These are phyloP conservation scores for Neoconidiobolus thromboides DNA, from an alignment of 371 early-diverging fungal genomes.

Conservation along the genomic window DNA sequence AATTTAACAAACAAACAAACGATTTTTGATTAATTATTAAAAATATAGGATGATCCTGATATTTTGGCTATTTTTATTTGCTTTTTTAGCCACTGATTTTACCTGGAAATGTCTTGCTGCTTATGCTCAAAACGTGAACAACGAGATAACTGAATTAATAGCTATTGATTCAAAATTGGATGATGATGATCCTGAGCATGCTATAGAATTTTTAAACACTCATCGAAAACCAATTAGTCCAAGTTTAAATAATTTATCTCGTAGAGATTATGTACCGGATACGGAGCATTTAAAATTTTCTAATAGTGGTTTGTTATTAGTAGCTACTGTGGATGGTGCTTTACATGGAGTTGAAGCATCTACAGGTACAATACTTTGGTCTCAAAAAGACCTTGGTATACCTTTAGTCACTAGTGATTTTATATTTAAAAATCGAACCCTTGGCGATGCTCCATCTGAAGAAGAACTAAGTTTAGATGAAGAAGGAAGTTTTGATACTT, in stretches of 20 bases:
- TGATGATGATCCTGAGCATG: background rate
- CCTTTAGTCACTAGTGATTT: constrained; percentile 4
- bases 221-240: background rate
- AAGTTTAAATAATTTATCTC: background rate
- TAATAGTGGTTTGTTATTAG: constrained; percentile 3
- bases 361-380: constrained; percentile 31
- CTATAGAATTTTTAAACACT: background rate
- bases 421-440: background rate
- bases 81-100: background rate
- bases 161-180: background rate
- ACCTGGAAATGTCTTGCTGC: background rate
- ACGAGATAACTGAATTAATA: background rate
- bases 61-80: background rate
- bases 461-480: background rate
- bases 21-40: too few relatives aligned
- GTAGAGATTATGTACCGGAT: background rate
- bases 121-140: background rate
- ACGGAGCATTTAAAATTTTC: background rate
- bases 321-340: constrained; percentile 40
- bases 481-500: background rate
- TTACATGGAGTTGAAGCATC: constrained; percentile 28
- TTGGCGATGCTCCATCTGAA: background rate
- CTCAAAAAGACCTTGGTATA: constrained; percentile 8
- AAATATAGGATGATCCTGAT: too few relatives aligned
- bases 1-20: too few relatives aligned